Conservation (phyloP, 2,329 filamentous ascomycete genomes). For the Colletotrichum cereale region DNA sequence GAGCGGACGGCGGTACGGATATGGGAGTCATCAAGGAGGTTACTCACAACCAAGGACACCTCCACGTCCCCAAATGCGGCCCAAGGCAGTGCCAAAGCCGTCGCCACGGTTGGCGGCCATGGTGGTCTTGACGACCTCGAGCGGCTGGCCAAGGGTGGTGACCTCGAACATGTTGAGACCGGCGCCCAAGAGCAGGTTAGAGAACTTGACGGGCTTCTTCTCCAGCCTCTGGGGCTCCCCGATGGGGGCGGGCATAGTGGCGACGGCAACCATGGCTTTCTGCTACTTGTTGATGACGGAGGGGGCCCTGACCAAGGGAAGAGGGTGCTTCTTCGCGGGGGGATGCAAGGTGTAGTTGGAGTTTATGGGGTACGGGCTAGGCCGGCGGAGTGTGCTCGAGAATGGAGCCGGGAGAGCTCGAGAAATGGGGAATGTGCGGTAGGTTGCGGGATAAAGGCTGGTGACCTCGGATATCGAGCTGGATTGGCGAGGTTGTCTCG, state of each 20-base stretch:
- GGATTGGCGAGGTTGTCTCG: conserved; percentile 30
- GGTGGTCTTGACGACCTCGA: conserved; percentile 99
- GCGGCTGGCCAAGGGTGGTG: conserved; percentile 77
- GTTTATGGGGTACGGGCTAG: conserved; percentile 36
- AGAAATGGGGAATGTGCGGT: conserved; percentile 26
- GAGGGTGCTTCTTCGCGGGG: conserved; percentile 85
- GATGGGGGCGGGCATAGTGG: conserved; percentile 64
- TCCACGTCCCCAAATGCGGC: conserved; percentile 92
- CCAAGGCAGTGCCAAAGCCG: conserved; percentile 83
- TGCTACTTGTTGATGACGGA: conserved; percentile 58
- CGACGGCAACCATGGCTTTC: conserved; percentile 72
- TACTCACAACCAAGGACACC: conserved; percentile 92
- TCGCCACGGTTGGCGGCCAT: conserved; percentile 98
- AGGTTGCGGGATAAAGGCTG: conserved; percentile 37
- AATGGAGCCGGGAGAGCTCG: conserved; percentile 16
- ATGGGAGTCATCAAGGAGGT: conserved; percentile 23
- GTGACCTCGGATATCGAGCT: conserved; percentile 40
- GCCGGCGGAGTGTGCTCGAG: conserved; percentile 5
- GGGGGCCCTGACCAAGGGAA: conserved; percentile 99
- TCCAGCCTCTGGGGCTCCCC: conserved; percentile 72
- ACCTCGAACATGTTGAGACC: conserved; percentile 97
- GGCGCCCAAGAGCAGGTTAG: conserved; percentile 94
- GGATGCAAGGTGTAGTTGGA: conserved; percentile 42
- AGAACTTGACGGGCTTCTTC: conserved; percentile 99
- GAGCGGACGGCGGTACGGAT: not conserved